These are phyloP conservation scores for Penstemon barbatus DNA, from an alignment of 257 asterid species.

Conservation along the genomic window DNA sequence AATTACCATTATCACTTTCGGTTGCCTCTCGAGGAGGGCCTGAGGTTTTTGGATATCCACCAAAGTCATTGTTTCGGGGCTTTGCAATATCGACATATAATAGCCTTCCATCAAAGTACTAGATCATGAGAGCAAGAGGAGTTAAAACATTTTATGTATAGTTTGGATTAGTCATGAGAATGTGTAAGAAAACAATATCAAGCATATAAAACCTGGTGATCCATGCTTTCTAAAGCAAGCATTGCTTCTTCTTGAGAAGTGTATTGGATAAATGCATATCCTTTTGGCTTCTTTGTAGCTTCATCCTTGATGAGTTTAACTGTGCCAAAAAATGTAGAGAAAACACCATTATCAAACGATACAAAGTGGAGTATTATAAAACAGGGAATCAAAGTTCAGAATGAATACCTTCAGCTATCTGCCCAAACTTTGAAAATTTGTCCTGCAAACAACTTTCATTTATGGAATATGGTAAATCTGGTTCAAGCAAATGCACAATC, in stretches of 20 bases:
- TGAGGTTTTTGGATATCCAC: constrained; percentile 44
- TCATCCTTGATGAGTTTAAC: constrained; percentile 55
- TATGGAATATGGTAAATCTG: constrained; percentile 55
- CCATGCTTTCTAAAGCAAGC: constrained; percentile 66
- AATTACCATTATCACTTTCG: constrained; percentile 25
- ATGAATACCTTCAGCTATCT: constrained; percentile 58
- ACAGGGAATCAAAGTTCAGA: neutral
- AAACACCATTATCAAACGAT: neutral
- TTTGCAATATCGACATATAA: constrained; percentile 54
- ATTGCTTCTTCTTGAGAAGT: constrained; percentile 57
- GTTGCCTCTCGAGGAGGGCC: constrained; percentile 48
- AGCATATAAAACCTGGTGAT: constrained; percentile 45
- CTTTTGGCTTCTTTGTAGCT: constrained; percentile 46
- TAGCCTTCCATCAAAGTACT: constrained; percentile 53
- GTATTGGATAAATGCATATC: constrained; percentile 66
- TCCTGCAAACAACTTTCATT: constrained; percentile 45
- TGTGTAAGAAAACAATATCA: neutral
- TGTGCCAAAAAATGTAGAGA: constrained; percentile 26
- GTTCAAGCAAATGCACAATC: constrained; percentile 20
- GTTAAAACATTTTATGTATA: neutral
- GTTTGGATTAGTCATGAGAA: neutral
- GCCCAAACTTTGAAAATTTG: constrained; percentile 63
- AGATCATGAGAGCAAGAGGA: neutral
- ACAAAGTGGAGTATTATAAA: neutral
- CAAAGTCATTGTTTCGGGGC: constrained; percentile 43